Conservation (phyloP, 2,329 filamentous ascomycete genomes). For the Furcasterigmium furcatum region DNA sequence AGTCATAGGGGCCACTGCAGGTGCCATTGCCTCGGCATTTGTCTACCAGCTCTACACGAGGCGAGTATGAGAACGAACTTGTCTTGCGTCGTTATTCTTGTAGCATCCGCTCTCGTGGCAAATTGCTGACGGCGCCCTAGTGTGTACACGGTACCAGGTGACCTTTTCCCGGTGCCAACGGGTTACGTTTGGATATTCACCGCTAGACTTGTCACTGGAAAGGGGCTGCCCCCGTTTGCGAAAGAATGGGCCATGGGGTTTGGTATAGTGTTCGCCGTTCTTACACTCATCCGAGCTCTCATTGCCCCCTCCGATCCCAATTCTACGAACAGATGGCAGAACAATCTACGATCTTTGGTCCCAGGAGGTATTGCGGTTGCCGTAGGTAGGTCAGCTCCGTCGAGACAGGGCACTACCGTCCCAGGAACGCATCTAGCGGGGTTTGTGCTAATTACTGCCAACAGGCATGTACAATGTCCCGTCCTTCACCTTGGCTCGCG, state of each 20-base stretch:
- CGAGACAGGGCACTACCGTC: no score
- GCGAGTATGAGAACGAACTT: no score
- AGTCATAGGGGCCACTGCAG: conserved; percentile 82
- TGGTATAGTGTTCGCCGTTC: conserved; percentile 68
- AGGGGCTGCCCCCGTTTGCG: conserved; percentile 82
- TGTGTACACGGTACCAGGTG: conserved; percentile 85
- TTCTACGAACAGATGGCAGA: conserved; percentile 50
- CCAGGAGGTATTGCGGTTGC: conserved; percentile 95
- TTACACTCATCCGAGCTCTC: conserved; percentile 69
- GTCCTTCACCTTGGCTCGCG: conserved; percentile 87
- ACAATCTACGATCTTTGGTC: conserved; percentile 53
- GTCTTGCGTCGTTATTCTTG: no score
- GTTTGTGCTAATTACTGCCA: neutral
- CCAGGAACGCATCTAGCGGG: no score
- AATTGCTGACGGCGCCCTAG: conserved; percentile 28
- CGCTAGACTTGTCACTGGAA: conserved; percentile 84
- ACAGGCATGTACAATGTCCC: conserved; percentile 95
- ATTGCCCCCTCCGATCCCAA: conserved; percentile 31
- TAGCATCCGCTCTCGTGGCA: no score
- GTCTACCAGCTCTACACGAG: conserved; percentile 86
- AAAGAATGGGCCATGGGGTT: conserved; percentile 74
- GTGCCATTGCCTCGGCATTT: conserved; percentile 79
- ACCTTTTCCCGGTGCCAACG: conserved; percentile 89
- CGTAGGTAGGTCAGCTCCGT: conserved; percentile 65
- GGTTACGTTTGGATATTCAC: conserved; percentile 98